phyloP scores from a whole-genome alignment of 177 flowering plant genomes.

The Tripterygium wilfordii region DNA sequence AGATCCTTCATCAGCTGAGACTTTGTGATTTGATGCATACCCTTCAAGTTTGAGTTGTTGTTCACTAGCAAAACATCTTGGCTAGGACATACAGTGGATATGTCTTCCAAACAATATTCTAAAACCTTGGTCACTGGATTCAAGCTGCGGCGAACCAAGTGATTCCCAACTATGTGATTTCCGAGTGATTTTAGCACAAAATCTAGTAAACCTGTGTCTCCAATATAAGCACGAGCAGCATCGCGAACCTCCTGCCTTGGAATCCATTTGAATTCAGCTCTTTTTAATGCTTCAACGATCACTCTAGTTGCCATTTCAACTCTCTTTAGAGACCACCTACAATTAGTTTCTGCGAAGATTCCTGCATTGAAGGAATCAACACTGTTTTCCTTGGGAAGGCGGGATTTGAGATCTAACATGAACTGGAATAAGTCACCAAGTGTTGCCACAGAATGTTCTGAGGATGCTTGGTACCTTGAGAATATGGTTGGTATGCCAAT shows the following conservation, averaged over 20 bases:
- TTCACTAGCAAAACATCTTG: constrained; percentile 16
- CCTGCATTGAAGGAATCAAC: constrained; percentile 15
- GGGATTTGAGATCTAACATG: constrained; percentile 63
- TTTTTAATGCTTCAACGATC: constrained; percentile 66
- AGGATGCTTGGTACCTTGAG: constrained; percentile 54
- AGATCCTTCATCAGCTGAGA: constrained; percentile 65
- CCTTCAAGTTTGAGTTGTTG: constrained; percentile 14
- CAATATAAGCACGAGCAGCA: constrained; percentile 77
- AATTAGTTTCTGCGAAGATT: constrained; percentile 36
- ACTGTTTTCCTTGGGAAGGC: constrained; percentile 38
- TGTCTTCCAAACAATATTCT: constrained; percentile 81
- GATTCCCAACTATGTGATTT: constrained; percentile 79
- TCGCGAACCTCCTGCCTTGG: constrained; percentile 93
- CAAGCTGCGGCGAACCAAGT: constrained; percentile 68
- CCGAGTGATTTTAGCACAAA: constrained; percentile 90
- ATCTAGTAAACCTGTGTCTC: constrained; percentile 90
- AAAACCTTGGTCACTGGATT: constrained; percentile 94
- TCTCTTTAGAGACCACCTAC: constrained; percentile 88
- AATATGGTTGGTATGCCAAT: constrained; percentile 41
- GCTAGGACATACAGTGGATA: constrained; percentile 29
- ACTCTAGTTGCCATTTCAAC: constrained; percentile 84
- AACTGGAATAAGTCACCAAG: constrained; percentile 61
- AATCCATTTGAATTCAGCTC: constrained; percentile 66
- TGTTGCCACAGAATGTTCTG: constrained; percentile 48
- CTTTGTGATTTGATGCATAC: constrained; percentile 29